Evolutionary conservation across 2,329 filamentous ascomycete genomes (phyloP), one percentile per base, ranked within the genome.

Genomic region (Alternaria brassicicola): DNA sequence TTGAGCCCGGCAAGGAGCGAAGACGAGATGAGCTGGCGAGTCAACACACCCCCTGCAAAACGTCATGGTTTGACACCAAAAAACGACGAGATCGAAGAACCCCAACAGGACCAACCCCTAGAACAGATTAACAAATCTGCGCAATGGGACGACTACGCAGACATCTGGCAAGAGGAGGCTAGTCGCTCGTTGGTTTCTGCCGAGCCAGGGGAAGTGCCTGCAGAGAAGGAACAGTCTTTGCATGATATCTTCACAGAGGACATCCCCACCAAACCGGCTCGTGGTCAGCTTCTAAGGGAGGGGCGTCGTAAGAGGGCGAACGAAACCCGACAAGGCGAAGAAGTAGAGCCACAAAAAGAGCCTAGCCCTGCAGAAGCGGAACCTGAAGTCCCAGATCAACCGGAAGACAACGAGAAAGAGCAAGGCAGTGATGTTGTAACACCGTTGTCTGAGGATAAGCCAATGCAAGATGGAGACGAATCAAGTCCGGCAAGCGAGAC

Each of bases 101-200:
- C 28, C 26, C 17, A 45, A 21, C 47, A 58, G 6, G 54, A 59
- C 10, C 43, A 47, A 10, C 7, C 43, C n/a, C 19, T 19, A 17
- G 25, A 42, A n/a, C 41, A 59, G 25, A 51, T 39, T 28, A 35
- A 46, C 8, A 39, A 55, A 36, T 21, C 39, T 25, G 46, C 33
- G 4, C 49, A 39, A 38, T 23, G 53, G 17, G 66, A 70, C 19
- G 66, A 70, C 17, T 70, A 68, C 30, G 72, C 70, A 17, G 81
- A 83, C 52, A 76, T 83, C 21, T 83, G 81, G 81, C 75, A 80
- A 66, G 80, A 81, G 55, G 80, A 82, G 62, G 81, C 80, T 15
- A 81, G 79, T 39, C 75, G 79, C 8, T 71, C 72, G 15, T 65
- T 68, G 0, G 56, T 63, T 21, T 61, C 58, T 28, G 52, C 65